These are phyloP conservation scores for Psidium guajava DNA, from an alignment of 345 rosid genomes.

Conservation along the genomic window DNA sequence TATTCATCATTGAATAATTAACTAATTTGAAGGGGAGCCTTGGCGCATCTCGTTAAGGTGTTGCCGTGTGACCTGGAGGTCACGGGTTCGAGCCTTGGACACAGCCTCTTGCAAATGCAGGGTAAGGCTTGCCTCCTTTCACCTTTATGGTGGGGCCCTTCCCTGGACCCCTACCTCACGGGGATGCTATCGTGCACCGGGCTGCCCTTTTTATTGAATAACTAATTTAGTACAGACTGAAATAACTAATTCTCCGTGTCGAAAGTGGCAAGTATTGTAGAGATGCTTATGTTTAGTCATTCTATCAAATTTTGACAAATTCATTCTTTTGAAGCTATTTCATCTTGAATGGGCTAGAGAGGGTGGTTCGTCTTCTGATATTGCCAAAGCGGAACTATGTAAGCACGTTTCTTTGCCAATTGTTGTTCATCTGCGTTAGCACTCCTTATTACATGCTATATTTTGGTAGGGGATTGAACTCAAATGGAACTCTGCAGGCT, in stretches of 20 bases:
- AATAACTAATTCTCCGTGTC: not conserved
- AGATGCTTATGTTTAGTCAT: not conserved
- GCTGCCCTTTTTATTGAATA: too few relatives aligned
- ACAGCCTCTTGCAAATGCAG: too few relatives aligned
- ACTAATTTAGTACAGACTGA: not conserved
- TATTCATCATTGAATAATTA: not conserved
- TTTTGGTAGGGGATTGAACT: not conserved
- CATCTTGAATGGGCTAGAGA: slow-evolving; percentile 87
- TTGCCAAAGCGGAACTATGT: slow-evolving; percentile 89
- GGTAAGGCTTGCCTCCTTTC: too few relatives aligned
- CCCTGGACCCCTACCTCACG: too few relatives aligned
- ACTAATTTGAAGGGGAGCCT: too few relatives aligned
- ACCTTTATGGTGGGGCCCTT: too few relatives aligned
- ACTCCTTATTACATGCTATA: not conserved
- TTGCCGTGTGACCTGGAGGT: too few relatives aligned
- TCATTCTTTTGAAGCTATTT: slow-evolving; percentile 42
- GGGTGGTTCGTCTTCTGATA: slow-evolving; percentile 78
- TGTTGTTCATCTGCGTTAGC: not conserved
- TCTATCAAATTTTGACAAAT: not conserved
- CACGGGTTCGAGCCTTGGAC: too few relatives aligned
- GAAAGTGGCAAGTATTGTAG: not conserved
- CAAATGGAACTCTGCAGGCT: not conserved
- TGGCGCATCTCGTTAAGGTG: too few relatives aligned
- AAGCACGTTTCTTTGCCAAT: slow-evolving; percentile 18
- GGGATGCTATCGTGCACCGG: too few relatives aligned